Base-by-base conservation (phyloP, 306 rosid genomes). In the peach (Prunus persica) region DNA sequence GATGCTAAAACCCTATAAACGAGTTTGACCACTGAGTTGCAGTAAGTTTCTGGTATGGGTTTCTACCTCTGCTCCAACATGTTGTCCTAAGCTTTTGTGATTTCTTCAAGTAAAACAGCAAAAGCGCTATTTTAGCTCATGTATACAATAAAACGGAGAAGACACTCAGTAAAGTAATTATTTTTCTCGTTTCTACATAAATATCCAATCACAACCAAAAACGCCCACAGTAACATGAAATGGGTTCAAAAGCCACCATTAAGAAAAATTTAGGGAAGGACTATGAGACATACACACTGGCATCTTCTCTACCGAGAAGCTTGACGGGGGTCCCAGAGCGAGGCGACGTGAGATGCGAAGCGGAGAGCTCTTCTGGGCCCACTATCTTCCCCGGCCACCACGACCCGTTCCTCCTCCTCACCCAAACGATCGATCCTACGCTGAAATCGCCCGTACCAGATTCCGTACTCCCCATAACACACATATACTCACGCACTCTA, bases 341-440 rank as follows among this genome's bases (percentile, higher is more conserved):
- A 54, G 91, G 91, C 54, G 91, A 87, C 20, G 89, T 85, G 64
- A 87, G 91, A 76, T 87, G 84, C 76, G 91, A 87, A 27, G 86
- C 61, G 41, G 88, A 81, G 52, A 85, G 89, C 77, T 87, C 91
- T 19, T 87, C 91, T 13, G 87, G 83, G 14, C 91, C 89, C 67
- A 87, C 76, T 30, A 87, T 87, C 82, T 87, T 85, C 79, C 89
- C 91, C 22, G 91, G 91, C 91, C 91, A 87, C 91, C 91, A 85
- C 11, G 91, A 87, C 15, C 91, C 91, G 64, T 87, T 87, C 81
- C 91, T 80, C 82, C 91, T 77, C 81, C 89, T 79, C 16, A 87
- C 91, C 91, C 91, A 87, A 58, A 87, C 91, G 81, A 87, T 87
- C 79, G 91, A 85, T 73, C 91, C 89, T 41, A 85, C 85, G 30